Evolutionary conservation across 306 rosid genomes (phyloP).

Genomic region (Medicago arabica): DNA sequence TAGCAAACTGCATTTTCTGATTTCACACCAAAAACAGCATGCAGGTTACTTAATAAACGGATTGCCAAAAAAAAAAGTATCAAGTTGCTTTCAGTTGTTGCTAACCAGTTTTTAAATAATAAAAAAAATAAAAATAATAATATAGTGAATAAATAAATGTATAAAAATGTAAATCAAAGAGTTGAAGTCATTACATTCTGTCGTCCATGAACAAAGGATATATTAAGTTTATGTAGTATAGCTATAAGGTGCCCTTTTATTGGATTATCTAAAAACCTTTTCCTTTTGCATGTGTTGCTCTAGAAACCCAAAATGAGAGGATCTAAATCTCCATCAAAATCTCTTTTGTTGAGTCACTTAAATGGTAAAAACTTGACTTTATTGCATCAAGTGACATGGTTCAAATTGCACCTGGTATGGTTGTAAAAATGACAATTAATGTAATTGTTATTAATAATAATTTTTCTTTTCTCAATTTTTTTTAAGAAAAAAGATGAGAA

Average conservation of each 20-base stretch:
- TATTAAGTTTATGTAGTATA: slow-evolving; percentile 18
- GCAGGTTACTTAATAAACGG: not conserved
- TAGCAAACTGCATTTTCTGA: slow-evolving; percentile 11
- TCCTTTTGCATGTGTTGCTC: not conserved
- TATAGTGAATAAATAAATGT: too few species aligned
- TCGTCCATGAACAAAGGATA: slow-evolving; percentile 14
- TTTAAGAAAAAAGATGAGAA: too few species aligned
- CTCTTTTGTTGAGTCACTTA: too few species aligned
- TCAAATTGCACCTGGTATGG: too few species aligned
- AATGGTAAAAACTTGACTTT: too few species aligned
- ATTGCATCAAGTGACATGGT: too few species aligned
- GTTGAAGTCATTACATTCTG: slow-evolving; percentile 5
- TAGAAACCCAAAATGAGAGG: not conserved
- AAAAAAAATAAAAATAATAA: not conserved
- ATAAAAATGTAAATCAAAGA: not conserved
- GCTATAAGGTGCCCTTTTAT: not conserved
- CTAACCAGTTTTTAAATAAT: not conserved
- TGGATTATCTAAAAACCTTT: slow-evolving; percentile 29
- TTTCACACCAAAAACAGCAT: not conserved
- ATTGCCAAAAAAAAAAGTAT: not conserved
- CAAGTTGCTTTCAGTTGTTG: not conserved
- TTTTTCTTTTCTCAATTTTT: too few species aligned
- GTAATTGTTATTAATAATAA: too few species aligned
- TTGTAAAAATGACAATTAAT: too few species aligned
- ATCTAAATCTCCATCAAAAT: not conserved